Conservation (phyloP, 495 filamentous ascomycete species). For the Penicillium daleae region DNA sequence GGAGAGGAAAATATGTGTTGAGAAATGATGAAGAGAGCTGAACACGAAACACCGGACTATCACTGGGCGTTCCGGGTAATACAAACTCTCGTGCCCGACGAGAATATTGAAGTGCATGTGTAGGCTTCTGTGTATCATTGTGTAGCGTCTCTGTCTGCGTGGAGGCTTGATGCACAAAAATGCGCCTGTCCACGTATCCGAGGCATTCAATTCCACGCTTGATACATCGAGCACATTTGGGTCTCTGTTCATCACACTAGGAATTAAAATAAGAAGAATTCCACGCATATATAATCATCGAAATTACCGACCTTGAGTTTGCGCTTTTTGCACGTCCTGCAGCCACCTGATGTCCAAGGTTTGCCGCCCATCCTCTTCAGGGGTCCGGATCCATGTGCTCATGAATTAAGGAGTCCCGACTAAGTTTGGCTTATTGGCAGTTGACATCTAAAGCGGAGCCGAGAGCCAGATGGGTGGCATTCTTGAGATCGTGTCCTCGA, state of each 20-base stretch:
- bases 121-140: not conserved
- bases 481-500: not conserved
- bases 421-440: not conserved
- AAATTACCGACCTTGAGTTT: not conserved
- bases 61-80: not conserved
- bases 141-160: not conserved
- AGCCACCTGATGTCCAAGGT: not conserved
- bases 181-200: not conserved
- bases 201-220: conserved; percentile 1
- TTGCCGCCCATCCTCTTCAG: not conserved
- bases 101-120: not conserved
- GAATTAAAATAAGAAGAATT: not conserved
- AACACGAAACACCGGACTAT: not conserved
- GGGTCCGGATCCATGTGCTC: not conserved
- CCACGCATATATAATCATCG: not conserved
- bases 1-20: not conserved
- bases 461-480: not conserved
- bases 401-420: not conserved
- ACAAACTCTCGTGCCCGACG: not conserved
- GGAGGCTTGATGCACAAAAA: not conserved
- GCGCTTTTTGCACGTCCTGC: not conserved
- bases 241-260: not conserved
- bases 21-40: not conserved
- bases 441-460: not conserved
- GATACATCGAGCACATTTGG: not conserved